phyloP scores from a whole-genome alignment of 495 filamentous ascomycete species.

The Tricharina praecox region DNA sequence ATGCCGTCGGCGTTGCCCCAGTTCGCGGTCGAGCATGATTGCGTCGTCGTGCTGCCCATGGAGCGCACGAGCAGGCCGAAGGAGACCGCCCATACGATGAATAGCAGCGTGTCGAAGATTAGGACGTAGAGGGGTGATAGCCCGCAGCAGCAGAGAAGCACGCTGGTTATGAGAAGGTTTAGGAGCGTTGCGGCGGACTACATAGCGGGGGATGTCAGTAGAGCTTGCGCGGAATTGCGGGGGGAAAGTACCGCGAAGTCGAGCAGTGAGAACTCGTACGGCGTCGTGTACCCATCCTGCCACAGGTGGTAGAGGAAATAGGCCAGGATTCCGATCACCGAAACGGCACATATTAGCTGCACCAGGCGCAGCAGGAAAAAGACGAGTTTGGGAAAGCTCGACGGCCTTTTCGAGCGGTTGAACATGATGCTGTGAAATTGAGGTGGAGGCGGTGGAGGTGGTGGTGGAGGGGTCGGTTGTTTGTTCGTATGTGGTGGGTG shows the following conservation, averaged over 20 bases:
- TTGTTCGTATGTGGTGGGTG: too few relatives aligned
- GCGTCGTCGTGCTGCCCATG: constrained; percentile 18
- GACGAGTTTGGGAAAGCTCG: constrained; percentile 10
- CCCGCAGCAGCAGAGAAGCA: constrained; percentile 14
- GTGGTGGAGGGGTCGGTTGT: too few relatives aligned
- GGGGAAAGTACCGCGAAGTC: constrained; percentile 19
- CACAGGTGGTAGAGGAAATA: constrained; percentile 21
- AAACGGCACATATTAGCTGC: constrained; percentile 9
- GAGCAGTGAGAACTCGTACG: constrained; percentile 19
- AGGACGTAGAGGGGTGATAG: constrained; percentile 10
- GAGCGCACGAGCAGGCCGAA: constrained; percentile 17
- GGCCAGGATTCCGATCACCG: constrained; percentile 14
- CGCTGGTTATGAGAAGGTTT: constrained; percentile 7
- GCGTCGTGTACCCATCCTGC: constrained; percentile 15
- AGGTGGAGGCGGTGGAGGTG: too few relatives aligned
- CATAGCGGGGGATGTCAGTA: too few relatives aligned
- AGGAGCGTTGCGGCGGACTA: constrained; percentile 13
- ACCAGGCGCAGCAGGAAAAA: constrained; percentile 15
- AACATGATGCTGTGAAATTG: not conserved
- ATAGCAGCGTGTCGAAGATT: constrained; percentile 16
- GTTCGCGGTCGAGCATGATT: constrained; percentile 9
- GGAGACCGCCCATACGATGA: constrained; percentile 12
- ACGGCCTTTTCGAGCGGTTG: not conserved
- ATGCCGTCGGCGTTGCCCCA: constrained; percentile 19
- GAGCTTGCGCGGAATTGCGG: too few relatives aligned